Conservation (phyloP, 106 monocot genomes). For the Gastrodia elata region DNA sequence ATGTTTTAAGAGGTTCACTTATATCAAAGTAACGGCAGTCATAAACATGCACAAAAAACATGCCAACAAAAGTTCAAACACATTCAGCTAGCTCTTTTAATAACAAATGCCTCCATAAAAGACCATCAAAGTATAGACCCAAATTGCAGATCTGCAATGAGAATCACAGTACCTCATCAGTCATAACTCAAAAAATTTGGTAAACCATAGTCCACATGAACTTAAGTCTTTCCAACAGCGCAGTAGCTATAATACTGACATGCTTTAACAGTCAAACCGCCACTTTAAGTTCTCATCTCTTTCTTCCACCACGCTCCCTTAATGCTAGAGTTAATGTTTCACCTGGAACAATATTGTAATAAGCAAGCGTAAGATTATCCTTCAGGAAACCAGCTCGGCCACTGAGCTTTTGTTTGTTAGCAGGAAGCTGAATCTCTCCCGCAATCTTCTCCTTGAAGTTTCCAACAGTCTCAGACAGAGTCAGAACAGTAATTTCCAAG, state of each 20-base stretch:
- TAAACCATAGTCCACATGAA: neutral
- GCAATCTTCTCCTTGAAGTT: constrained; percentile 98
- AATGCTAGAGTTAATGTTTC: constrained; percentile 73
- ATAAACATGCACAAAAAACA: neutral
- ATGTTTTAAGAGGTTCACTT: neutral
- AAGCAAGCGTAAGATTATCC: constrained; percentile 89
- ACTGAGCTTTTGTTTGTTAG: constrained; percentile 96
- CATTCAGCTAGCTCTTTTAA: neutral
- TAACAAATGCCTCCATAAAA: constrained; percentile 5
- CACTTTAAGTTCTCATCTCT: constrained; percentile 41
- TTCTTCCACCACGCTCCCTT: constrained; percentile 98
- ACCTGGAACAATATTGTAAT: constrained; percentile 79
- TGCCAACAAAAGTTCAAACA: constrained; percentile 9
- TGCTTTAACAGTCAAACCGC: constrained; percentile 17
- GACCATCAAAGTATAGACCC: constrained; percentile 6
- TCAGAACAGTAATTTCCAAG: constrained; percentile 73
- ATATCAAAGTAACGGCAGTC: constrained; percentile 5
- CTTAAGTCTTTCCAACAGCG: neutral
- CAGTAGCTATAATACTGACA: constrained; percentile 2
- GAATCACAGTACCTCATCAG: constrained; percentile 13
- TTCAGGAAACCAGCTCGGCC: constrained; percentile 87
- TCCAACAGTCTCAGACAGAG: constrained; percentile 76
- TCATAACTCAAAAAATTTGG: constrained; percentile 3
- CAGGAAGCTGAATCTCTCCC: constrained; percentile 87
- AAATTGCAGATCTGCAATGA: constrained; percentile 23